Percentiles rank a stretch among this genome's conserved stretches.
phyloP scores from a whole-genome alignment of 169 alveolate species.

The Eimeria mitis region DNA sequence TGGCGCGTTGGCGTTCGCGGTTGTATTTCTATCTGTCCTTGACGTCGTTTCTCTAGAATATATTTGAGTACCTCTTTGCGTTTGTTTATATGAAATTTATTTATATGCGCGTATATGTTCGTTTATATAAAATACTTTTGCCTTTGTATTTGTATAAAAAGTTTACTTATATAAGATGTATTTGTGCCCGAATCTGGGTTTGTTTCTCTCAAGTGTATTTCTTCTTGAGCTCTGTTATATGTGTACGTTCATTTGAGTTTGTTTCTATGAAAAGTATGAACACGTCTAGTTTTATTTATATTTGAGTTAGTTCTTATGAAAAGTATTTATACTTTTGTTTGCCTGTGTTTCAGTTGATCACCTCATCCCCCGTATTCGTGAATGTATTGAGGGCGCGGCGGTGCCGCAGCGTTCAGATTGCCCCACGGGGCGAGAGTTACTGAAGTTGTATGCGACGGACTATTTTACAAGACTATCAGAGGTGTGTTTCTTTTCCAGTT shows the following conservation, averaged over 20 bases:
- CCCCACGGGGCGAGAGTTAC: constrained; percentile 72
- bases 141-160: no score
- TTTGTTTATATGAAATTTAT: background rate
- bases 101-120: background rate
- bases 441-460: constrained; percentile 70
- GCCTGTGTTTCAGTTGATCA: constrained; percentile 55
- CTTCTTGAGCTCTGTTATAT: no score
- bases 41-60: no score
- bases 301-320: background rate
- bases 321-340: background rate
- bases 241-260: no score
- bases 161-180: no score
- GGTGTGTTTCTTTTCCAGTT: background rate
- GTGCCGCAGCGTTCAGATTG: constrained; percentile 74
- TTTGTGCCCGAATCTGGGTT: no score
- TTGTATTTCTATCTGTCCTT: no score
- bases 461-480: constrained; percentile 57
- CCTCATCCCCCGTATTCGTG: constrained; percentile 67
- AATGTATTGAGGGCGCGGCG: constrained; percentile 14
- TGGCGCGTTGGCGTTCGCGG: no score
- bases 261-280: no score
- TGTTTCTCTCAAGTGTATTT: no score
- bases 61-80: background rate
- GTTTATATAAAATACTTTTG: no score
- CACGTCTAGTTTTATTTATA: no score